Percentiles rank a stretch among this genome's conserved stretches.
These are phyloP conservation scores for Backusella tuberculispora DNA, from an alignment of 192 early-diverging fungal genomes.

Conservation along the genomic window DNA sequence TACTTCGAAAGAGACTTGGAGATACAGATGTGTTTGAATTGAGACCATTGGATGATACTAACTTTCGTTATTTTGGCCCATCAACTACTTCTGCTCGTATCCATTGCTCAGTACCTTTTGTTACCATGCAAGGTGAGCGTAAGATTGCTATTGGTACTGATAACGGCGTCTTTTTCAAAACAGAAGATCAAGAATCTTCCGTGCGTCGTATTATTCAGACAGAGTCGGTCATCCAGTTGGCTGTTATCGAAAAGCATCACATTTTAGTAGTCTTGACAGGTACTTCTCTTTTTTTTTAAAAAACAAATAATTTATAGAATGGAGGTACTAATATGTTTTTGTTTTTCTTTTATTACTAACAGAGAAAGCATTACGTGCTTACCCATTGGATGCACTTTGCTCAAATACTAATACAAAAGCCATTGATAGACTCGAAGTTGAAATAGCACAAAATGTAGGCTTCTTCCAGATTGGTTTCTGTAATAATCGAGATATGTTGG, in stretches of 20 bases:
- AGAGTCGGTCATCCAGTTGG: constrained; percentile 83
- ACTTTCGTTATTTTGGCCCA: constrained; percentile 38
- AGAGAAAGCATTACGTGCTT: constrained; percentile 73
- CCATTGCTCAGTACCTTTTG: constrained; percentile 57
- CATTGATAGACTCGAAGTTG: constrained; percentile 36
- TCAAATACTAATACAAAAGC: constrained; percentile 58
- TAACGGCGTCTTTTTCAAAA: constrained; percentile 68
- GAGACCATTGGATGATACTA: constrained; percentile 51
- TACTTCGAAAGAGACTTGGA: constrained; percentile 41
- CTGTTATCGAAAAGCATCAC: constrained; percentile 77
- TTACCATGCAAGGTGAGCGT: constrained; percentile 42
- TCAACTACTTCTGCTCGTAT: constrained; percentile 47
- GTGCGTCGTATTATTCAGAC: constrained; percentile 62
- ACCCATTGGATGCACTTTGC: constrained; percentile 78
- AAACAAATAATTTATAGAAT: neutral
- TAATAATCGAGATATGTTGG: constrained; percentile 34
- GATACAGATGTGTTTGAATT: constrained; percentile 56
- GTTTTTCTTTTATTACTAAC: neutral
- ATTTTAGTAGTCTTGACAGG: constrained; percentile 86
- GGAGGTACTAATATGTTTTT: neutral
- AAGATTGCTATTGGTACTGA: constrained; percentile 86
- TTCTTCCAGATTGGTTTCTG: constrained; percentile 39
- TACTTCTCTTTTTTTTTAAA: constrained; percentile 33
- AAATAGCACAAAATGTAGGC: constrained; percentile 30
- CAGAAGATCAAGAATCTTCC: constrained; percentile 53